Conservation (phyloP, 371 early-diverging fungal species). For the Mortierella sp. region DNA sequence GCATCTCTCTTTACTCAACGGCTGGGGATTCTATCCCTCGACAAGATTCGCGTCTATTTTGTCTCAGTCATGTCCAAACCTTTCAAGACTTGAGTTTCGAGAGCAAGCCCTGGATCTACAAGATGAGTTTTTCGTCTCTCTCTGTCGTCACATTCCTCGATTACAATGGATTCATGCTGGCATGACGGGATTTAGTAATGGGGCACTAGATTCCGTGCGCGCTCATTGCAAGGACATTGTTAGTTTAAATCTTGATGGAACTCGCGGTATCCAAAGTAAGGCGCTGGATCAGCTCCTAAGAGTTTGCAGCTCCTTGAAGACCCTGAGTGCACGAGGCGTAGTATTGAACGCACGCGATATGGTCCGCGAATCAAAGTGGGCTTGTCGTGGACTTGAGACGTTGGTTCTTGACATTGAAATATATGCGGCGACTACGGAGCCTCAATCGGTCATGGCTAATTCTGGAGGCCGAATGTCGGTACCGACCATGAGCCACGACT, state of each 20-base stretch:
- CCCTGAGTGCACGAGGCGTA: conserved; percentile 31
- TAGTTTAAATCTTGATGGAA: conserved; percentile 41
- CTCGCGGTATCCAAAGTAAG: conserved; percentile 40
- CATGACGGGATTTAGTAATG: conserved; percentile 43
- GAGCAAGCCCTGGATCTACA: conserved; percentile 44
- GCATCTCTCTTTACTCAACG: conserved; percentile 39
- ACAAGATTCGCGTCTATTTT: conserved; percentile 35
- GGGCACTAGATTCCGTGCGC: conserved; percentile 23
- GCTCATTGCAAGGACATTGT: conserved; percentile 30
- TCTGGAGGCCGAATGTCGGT: not conserved
- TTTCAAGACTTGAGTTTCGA: conserved; percentile 34
- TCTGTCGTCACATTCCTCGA: conserved; percentile 27
- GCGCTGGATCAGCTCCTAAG: conserved; percentile 17
- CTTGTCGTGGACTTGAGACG: conserved; percentile 27
- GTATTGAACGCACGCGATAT: conserved; percentile 49
- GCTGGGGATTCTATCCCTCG: conserved; percentile 51
- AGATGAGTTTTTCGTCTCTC: conserved; percentile 43
- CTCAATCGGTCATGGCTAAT: not conserved
- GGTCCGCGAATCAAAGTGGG: conserved; percentile 20
- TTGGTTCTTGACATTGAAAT: conserved; percentile 43
- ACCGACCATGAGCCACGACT: not conserved
- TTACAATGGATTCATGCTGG: conserved; percentile 45
- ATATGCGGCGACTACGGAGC: conserved; percentile 7
- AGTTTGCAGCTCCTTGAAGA: conserved; percentile 21
- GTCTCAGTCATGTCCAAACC: conserved; percentile 27